phyloP scores from a whole-genome alignment of 2,329 filamentous ascomycete genomes.

The Fusarium tuaranense region DNA sequence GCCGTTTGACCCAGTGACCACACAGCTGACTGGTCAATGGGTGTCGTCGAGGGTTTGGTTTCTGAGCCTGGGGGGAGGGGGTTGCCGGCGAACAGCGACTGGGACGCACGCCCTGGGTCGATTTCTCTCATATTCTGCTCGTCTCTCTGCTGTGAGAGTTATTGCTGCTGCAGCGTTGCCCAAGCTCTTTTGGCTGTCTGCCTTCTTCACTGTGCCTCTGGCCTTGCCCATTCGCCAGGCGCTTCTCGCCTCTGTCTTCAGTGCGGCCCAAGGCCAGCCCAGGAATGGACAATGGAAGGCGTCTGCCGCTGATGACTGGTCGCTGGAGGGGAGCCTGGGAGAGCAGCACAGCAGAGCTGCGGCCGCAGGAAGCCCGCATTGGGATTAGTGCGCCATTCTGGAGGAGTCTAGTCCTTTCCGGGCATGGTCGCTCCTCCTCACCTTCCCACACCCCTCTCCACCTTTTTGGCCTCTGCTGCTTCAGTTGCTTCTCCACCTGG shows the following conservation, averaged over 20 bases:
- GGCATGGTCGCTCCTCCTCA: constrained; percentile 7
- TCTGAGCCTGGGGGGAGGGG: constrained; percentile 20
- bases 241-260: background rate
- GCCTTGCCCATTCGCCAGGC: constrained; percentile 2
- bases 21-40: constrained; percentile 36
- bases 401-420: background rate
- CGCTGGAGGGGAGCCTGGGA: constrained; percentile 27
- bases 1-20: constrained; percentile 24
- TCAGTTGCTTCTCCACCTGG: constrained; percentile 31
- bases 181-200: constrained; percentile 17
- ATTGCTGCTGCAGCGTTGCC: constrained; percentile 21
- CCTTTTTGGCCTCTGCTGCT: constrained; percentile 18
- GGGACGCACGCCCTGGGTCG: constrained; percentile 15
- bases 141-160: constrained; percentile 14
- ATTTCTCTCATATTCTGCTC: constrained; percentile 16
- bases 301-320: constrained; percentile 10
- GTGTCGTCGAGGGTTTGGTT: background rate
- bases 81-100: constrained; percentile 11
- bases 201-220: constrained; percentile 7
- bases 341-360: constrained; percentile 21
- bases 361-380: constrained; percentile 30
- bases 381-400: constrained; percentile 14
- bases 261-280: constrained; percentile 9
- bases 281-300: constrained; percentile 23
- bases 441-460: constrained; percentile 28